phyloP scores from a whole-genome alignment of 23 red algal genomes.

The Gracilaria domingensis region DNA sequence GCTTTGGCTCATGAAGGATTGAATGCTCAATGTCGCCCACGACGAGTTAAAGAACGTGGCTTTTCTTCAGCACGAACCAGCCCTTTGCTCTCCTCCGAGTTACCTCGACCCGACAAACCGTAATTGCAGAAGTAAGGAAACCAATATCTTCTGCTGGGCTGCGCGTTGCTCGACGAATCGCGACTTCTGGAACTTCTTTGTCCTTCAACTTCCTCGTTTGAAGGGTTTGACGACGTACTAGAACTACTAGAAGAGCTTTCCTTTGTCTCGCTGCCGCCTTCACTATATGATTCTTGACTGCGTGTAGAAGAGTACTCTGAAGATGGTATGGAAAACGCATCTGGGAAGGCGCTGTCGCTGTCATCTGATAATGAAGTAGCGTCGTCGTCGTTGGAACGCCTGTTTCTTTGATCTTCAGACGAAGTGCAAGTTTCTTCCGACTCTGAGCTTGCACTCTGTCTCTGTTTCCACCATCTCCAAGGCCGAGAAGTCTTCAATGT shows the following conservation, averaged over 20 bases:
- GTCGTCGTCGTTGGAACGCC: not conserved
- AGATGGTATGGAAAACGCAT: not conserved
- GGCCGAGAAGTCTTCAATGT: not conserved
- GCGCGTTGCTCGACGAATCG: not conserved
- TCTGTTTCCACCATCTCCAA: constrained; percentile 14
- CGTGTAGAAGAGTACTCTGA: not conserved
- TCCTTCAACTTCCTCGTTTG: not conserved
- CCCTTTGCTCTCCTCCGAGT: not conserved
- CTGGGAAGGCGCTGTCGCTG: not conserved
- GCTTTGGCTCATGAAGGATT: too few relatives aligned
- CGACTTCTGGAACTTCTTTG: not conserved
- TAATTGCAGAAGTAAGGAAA: constrained; percentile 6
- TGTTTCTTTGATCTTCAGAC: not conserved
- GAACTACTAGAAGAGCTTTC: not conserved
- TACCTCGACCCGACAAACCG: not conserved
- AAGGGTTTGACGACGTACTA: not conserved
- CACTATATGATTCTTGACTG: not conserved
- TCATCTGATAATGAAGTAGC: not conserved
- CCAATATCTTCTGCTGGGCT: not conserved
- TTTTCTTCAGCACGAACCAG: not conserved
- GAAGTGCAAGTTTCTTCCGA: not conserved
- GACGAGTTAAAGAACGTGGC: not conserved
- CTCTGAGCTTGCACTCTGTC: not conserved
- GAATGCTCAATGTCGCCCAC: not conserved
- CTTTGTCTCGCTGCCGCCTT: not conserved